Evolutionary conservation across 768 basidiomycete species (phyloP).

Genomic region (Pleurotus salmoneostramineus): DNA sequence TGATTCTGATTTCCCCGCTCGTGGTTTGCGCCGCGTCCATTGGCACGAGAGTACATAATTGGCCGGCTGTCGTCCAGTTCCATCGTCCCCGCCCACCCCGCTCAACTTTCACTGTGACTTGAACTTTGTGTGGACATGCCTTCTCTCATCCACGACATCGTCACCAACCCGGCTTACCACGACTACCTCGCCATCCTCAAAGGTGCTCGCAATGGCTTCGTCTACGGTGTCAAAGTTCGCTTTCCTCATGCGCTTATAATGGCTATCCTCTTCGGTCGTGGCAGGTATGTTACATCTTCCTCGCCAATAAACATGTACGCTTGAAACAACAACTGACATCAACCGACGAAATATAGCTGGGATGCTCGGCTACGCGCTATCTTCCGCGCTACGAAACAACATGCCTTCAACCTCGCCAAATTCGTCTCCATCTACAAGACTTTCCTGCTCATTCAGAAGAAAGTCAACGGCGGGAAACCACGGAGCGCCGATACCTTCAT

Average conservation of each 20-base stretch:
- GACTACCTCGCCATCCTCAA: slow-evolving; percentile 93
- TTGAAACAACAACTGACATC: background rate
- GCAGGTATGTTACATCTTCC: slow-evolving; percentile 60
- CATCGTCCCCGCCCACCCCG: too few relatives aligned
- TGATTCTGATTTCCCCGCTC: too few relatives aligned
- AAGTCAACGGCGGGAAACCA: slow-evolving; percentile 77
- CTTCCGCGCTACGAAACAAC: slow-evolving; percentile 82
- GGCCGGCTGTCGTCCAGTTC: background rate
- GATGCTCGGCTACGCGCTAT: slow-evolving; percentile 61
- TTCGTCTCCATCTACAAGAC: slow-evolving; percentile 95
- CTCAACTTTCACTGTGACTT: too few relatives aligned
- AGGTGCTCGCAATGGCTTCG: slow-evolving; percentile 87
- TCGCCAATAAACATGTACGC: background rate
- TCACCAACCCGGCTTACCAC: slow-evolving; percentile 74
- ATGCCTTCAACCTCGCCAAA: slow-evolving; percentile 88
- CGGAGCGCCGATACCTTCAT: slow-evolving; percentile 83
- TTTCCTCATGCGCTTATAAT: slow-evolving; percentile 97
- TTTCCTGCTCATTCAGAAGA: slow-evolving; percentile 78
- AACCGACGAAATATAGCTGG: slow-evolving; percentile 49
- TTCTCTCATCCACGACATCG: slow-evolving; percentile 36
- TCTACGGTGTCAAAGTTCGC: slow-evolving; percentile 87
- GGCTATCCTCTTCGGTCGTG: slow-evolving; percentile 90
- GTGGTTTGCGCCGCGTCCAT: too few relatives aligned
- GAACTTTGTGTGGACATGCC: slow-evolving; percentile 10
- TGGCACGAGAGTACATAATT: background rate